A percentile compares a stretch with the other conserved stretches of the same genome.
These are phyloP conservation scores for Spinacia oleracea DNA, from an alignment of 179 eudicot genomes.

Conservation along the genomic window DNA sequence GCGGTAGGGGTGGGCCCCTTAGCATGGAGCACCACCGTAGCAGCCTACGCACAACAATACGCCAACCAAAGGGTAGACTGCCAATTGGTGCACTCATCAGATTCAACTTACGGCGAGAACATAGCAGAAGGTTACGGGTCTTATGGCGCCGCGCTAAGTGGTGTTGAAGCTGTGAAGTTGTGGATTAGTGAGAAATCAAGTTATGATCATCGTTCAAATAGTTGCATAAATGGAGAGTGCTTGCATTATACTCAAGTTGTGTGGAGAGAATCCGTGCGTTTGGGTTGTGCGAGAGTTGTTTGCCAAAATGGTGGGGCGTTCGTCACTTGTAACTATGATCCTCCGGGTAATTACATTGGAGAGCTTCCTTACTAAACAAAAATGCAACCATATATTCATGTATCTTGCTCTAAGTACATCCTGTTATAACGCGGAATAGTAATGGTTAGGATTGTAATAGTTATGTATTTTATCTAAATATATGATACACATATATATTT, in stretches of 20 bases:
- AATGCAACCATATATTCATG: no score
- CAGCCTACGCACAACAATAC: constrained; percentile 33
- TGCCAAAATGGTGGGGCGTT: constrained; percentile 50
- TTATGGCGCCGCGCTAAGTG: constrained; percentile 33
- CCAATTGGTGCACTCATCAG: constrained; percentile 39
- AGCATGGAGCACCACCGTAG: constrained; percentile 32
- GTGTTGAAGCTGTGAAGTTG: constrained; percentile 34
- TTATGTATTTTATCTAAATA: no score
- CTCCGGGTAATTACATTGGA: constrained; percentile 61
- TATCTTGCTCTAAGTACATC: no score
- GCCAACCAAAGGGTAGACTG: constrained; percentile 35
- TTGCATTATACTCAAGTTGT: constrained; percentile 69
- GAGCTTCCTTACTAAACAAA: constrained; percentile 47
- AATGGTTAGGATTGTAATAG: no score
- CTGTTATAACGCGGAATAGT: no score
- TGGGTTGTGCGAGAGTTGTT: constrained; percentile 64
- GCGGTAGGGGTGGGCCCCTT: constrained; percentile 28
- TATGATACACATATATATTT: no score
- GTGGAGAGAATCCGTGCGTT: constrained; percentile 43
- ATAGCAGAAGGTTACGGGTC: constrained; percentile 36
- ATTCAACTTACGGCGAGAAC: constrained; percentile 46
- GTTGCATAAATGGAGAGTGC: no score
- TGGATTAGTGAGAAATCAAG: constrained; percentile 40
- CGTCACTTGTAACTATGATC: constrained; percentile 62
- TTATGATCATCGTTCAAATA: no score